Base-by-base conservation (phyloP, 257 asterid genomes). In the Solanum acaule region DNA sequence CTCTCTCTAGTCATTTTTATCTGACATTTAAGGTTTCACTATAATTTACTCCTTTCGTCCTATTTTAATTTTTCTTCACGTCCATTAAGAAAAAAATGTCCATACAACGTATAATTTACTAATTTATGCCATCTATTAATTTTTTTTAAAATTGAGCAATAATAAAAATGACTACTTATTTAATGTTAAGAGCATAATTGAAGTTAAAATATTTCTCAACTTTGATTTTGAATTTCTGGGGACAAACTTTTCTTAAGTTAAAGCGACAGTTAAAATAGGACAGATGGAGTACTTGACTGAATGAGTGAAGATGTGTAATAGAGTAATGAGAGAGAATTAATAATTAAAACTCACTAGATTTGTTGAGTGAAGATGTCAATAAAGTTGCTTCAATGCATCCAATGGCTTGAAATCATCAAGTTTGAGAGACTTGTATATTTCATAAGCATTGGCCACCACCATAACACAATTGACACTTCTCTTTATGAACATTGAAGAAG, bases 361-460 rank as follows among this genome's bases (percentile, higher is more conserved):
- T 88, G 61, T 46, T 83, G 31, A 83, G 84, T 46, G 88, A 35
- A 3, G 92, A 59, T 1, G 86, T 67, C 68, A 49, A 77, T 86
- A 88, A 68, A 90, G 82, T 81, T 87, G 86, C 15, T 61, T 87
- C 59, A 88, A 56, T 9, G 91, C 90, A 33, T 90, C 89, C 71
- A 90, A 23, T 46, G 92, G 84, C 35, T 86, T 87, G 31, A 46
- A 86, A 22, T 90, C 87, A 37, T 89, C 89, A 14, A 83, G 33
- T 42, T 77, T 84, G 13, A 90, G 79, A 75, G 88, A 87, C 37
- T 84, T 68, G 3, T 73, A 86, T 25, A 90, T 88, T 75, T 90
- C 92, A 40, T 61, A 90, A 72, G 85, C 84, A 77, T 90, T 90
- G 2, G 89, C 90, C 81, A 84, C 91, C 88, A 90, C 34, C 89